Evolutionary conservation across 2,329 filamentous ascomycete genomes (phyloP).

Genomic region (Aspergillus udagawae): DNA sequence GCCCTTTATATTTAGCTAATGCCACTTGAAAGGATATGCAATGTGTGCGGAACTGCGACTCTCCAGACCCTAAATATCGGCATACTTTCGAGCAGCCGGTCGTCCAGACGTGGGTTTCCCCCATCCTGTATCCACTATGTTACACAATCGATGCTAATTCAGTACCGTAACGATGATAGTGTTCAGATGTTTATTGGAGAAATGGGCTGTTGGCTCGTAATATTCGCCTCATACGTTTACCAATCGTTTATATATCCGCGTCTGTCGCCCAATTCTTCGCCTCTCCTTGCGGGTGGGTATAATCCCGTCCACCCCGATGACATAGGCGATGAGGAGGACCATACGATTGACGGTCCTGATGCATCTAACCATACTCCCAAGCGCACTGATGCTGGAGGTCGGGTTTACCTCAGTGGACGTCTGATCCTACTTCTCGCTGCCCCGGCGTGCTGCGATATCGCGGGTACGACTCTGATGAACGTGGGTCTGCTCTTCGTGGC

Average conservation of each 20-base stretch:
- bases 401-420: slow-evolving; percentile 62
- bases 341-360: slow-evolving; percentile 42
- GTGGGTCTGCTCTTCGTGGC: slow-evolving; percentile 89
- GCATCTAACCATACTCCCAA: slow-evolving; percentile 49
- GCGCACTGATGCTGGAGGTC: slow-evolving; percentile 52
- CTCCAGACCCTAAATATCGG: slow-evolving; percentile 61
- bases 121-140: background rate
- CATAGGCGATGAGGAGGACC: slow-evolving; percentile 44
- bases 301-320: slow-evolving; percentile 56
- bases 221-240: slow-evolving; percentile 67
- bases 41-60: slow-evolving; percentile 87
- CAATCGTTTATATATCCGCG: slow-evolving; percentile 48
- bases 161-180: slow-evolving; percentile 22
- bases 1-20: background rate
- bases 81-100: slow-evolving; percentile 89
- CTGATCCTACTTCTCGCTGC: slow-evolving; percentile 72
- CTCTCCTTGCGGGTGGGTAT: slow-evolving; percentile 56
- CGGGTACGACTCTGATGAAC: slow-evolving; percentile 96
- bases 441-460: slow-evolving; percentile 89
- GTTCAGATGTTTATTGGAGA: slow-evolving; percentile 98
- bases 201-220: slow-evolving; percentile 90
- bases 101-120: slow-evolving; percentile 66
- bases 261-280: slow-evolving; percentile 34
- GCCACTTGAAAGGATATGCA: slow-evolving; percentile 70
- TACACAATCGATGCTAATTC: background rate